Base-by-base conservation (phyloP, 768 basidiomycete genomes). In the Mycena galericulata region DNA sequence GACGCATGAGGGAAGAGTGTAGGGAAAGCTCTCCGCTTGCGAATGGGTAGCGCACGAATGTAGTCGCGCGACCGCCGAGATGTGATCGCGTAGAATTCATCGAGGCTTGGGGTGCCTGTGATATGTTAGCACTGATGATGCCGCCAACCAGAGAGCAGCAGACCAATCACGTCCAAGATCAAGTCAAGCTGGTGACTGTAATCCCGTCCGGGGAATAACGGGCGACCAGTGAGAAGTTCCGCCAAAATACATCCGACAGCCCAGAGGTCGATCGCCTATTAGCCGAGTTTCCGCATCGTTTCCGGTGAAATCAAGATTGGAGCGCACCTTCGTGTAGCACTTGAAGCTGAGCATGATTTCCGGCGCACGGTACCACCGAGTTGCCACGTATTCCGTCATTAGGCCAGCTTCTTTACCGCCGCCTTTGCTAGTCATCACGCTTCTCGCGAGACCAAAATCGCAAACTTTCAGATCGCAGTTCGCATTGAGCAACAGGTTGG, bases 281-380 rank as follows among this genome's bases (percentile, higher is more conserved):
- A 63, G 62, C 27, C 43, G 53, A 66, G 69, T 57, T 36, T 53
- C 51, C 24, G 38, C 32, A 27, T 68, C 61, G 45, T 69, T 29
- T n/a, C n/a, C 68, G 67, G 41, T 50, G 36, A 24, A 5, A 47
- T 41, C n/a, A 47, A 71, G 41, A 53, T 34, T 43, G 59, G 41
- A 26, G 36, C 68, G 22, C 69, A 89, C 90, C 84, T 91, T 91
- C 63, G 90, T 91, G 76, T 92, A 92, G 89, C 92, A 92, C 82
- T 95, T 94, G 88, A 96, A 96, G 4, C 92, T 94, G 57, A 96
- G 84, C 95, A 97, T 97, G 76, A 97, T 95, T 79, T 97, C 96
- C 0, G 95, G 95, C 0, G 96, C 95, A 53, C 94, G 89, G 77
- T 96, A 97, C 95, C 94, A 97, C 60, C 95, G 82, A 58, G 96